Conservation (phyloP, 768 basidiomycete genomes). For the Serendipita vermifera region DNA sequence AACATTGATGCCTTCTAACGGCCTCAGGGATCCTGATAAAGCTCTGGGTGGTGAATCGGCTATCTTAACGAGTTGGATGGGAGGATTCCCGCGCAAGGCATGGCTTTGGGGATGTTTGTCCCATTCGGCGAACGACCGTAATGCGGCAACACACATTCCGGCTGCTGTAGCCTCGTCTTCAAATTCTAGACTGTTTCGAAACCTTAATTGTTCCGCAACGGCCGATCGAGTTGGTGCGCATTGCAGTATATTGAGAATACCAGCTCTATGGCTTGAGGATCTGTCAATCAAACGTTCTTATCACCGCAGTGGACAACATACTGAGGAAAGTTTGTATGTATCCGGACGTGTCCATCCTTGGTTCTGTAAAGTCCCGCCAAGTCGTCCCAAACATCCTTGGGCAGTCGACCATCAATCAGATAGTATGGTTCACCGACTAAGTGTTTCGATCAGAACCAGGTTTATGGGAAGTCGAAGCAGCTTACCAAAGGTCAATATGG, state of each 20-base stretch:
- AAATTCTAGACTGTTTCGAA: slow-evolving; percentile 35
- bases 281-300: not conserved
- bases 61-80: slow-evolving; percentile 35
- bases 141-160: slow-evolving; percentile 38
- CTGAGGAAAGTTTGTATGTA: slow-evolving; percentile 58
- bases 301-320: no score
- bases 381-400: slow-evolving; percentile 30
- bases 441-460: not conserved
- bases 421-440: slow-evolving; percentile 42
- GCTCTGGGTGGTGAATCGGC: slow-evolving; percentile 33
- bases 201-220: slow-evolving; percentile 28
- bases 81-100: slow-evolving; percentile 29
- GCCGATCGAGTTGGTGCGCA: slow-evolving; percentile 26
- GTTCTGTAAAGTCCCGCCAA: slow-evolving; percentile 44
- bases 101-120: slow-evolving; percentile 36
- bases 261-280: slow-evolving; percentile 34
- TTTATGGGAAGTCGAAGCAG: slow-evolving; percentile 3
- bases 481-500: slow-evolving; percentile 42
- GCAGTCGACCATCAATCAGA: slow-evolving; percentile 29
- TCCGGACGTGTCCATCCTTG: slow-evolving; percentile 39
- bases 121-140: slow-evolving; percentile 40
- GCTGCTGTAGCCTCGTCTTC: slow-evolving; percentile 34
- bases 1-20: slow-evolving; percentile 39
- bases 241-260: slow-evolving; percentile 35
- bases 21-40: slow-evolving; percentile 17